These are phyloP conservation scores for Barnettozyma siamensis DNA, from an alignment of 805 yeast genomes.

Conservation along the genomic window DNA sequence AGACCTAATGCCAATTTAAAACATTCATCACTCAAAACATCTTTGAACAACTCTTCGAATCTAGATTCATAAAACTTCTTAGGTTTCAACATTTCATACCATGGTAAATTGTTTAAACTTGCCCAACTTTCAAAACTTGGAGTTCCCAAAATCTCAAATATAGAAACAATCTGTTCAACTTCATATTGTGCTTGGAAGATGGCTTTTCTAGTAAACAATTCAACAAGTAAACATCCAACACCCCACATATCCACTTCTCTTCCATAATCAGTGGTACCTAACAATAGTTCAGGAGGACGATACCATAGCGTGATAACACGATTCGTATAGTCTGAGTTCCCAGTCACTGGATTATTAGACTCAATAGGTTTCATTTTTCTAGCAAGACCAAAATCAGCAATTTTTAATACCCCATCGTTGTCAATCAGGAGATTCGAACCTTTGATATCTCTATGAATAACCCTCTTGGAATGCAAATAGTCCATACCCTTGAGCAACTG, in stretches of 20 bases:
- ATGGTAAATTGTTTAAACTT: constrained; percentile 68
- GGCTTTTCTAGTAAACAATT: constrained; percentile 69
- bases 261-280: constrained; percentile 89
- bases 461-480: constrained; percentile 61
- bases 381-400: constrained; percentile 82
- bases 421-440: constrained; percentile 73
- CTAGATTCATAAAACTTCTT: constrained; percentile 21
- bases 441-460: constrained; percentile 76
- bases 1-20: constrained; percentile 61
- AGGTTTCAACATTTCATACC: constrained; percentile 86
- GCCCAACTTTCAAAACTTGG: constrained; percentile 77
- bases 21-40: constrained; percentile 42
- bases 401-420: constrained; percentile 55
- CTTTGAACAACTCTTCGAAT: constrained; percentile 39
- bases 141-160: constrained; percentile 83
- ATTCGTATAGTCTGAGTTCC: constrained; percentile 75
- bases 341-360: constrained; percentile 33
- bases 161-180: constrained; percentile 70
- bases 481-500: constrained; percentile 65
- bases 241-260: constrained; percentile 97
- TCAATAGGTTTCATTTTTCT: constrained; percentile 60
- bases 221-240: constrained; percentile 84
- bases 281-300: constrained; percentile 87
- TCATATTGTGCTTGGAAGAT: constrained; percentile 88
- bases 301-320: constrained; percentile 96